These are phyloP conservation scores for Cyberlindnera nakhonratchasimensis DNA, from an alignment of 805 yeast species.

Conservation along the genomic window DNA sequence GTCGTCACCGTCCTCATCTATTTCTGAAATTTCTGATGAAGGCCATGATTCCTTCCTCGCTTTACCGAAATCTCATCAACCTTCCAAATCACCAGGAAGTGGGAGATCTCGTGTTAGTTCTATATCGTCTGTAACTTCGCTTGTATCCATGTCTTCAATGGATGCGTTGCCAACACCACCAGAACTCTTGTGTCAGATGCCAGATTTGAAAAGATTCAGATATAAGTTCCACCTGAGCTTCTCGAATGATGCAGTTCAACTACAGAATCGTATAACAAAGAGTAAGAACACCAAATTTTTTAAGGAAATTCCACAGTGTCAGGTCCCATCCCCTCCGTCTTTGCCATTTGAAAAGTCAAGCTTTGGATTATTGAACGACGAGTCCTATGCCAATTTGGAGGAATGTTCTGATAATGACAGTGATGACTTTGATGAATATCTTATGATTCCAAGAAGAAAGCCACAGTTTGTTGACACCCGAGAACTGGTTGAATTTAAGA, in stretches of 20 bases:
- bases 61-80: slow-evolving; percentile 1
- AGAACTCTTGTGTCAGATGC: slow-evolving; percentile 41
- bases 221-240: slow-evolving; percentile 44
- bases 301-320: background rate
- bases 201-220: slow-evolving; percentile 44
- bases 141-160: slow-evolving; percentile 17
- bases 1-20: slow-evolving; percentile 21
- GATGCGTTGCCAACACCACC: slow-evolving; percentile 38
- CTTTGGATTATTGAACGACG: slow-evolving; percentile 5
- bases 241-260: slow-evolving; percentile 36
- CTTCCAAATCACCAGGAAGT: slow-evolving; percentile 7
- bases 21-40: slow-evolving; percentile 25
- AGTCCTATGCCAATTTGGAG: background rate
- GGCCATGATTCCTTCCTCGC: slow-evolving; percentile 12
- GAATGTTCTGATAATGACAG: slow-evolving; percentile 17
- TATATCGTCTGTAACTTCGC: slow-evolving; percentile 2
- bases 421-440: slow-evolving; percentile 16
- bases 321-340: slow-evolving; percentile 10
- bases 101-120: slow-evolving; percentile 9
- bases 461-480: background rate
- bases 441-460: slow-evolving; percentile 13
- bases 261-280: slow-evolving; percentile 29
- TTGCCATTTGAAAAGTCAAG: slow-evolving; percentile 16
- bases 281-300: slow-evolving; percentile 25
- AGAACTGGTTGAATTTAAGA: slow-evolving; percentile 5